These are phyloP conservation scores for Avicennia marina DNA, from an alignment of 257 asterid species.

Conservation along the genomic window DNA sequence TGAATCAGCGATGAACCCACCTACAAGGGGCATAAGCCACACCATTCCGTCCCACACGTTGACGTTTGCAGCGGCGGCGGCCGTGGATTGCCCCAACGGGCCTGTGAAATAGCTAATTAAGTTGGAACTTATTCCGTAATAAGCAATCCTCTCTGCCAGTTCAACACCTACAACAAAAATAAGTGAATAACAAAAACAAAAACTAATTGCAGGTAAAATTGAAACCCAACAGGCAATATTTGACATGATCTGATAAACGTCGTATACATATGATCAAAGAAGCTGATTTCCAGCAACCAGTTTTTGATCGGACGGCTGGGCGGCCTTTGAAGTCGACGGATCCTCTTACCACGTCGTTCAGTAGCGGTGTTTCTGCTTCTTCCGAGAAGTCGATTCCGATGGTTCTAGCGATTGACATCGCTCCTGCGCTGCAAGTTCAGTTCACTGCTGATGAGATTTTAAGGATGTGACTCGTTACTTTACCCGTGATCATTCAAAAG, in stretches of 20 bases:
- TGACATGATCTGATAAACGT: neutral
- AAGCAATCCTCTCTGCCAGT: constrained; percentile 37
- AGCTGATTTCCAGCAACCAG: constrained; percentile 44
- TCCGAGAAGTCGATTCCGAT: no score
- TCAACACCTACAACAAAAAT: constrained; percentile 17
- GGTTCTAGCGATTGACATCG: no score
- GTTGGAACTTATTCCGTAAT: constrained; percentile 34
- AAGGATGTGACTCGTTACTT: no score
- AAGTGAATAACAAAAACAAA: no score
- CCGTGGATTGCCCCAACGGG: constrained; percentile 36
- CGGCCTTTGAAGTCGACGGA: constrained; percentile 22
- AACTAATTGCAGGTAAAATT: neutral
- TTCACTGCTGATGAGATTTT: no score
- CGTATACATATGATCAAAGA: constrained; percentile 28
- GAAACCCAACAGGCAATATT: neutral
- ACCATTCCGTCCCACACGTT: constrained; percentile 36
- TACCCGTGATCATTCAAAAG: no score
- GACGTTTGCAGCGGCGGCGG: constrained; percentile 36
- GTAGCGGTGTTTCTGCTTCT: constrained; percentile 13
- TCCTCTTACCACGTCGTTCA: constrained; percentile 22
- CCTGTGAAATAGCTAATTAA: constrained; percentile 37
- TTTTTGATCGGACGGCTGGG: constrained; percentile 15
- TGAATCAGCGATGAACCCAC: constrained; percentile 42
- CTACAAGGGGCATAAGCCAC: constrained; percentile 32
- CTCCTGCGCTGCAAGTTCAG: no score